Percentiles rank a stretch among this genome's conserved stretches.
phyloP scores from a whole-genome alignment of 2,329 filamentous ascomycete species.

The Curvularia spicifera region DNA sequence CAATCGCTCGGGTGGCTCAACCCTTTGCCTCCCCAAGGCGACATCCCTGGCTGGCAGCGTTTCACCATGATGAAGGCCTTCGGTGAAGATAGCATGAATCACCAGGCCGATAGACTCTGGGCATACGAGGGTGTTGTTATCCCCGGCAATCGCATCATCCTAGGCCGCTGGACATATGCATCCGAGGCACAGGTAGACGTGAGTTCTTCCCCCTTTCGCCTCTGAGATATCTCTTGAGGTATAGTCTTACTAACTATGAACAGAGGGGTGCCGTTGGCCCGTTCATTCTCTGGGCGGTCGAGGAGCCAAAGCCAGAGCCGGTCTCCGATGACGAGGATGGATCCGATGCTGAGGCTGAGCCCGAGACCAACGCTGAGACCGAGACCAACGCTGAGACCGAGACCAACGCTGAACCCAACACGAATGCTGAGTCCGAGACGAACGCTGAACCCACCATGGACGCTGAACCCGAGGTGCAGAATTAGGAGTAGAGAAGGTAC shows the following conservation, averaged over 20 bases:
- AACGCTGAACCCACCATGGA: too few species aligned
- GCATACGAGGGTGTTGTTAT: slow-evolving; percentile 58
- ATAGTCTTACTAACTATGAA: slow-evolving; percentile 14
- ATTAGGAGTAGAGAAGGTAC: too few species aligned
- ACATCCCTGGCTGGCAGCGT: slow-evolving; percentile 61
- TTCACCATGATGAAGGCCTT: slow-evolving; percentile 62
- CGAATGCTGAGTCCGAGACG: too few species aligned
- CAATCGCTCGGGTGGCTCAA: slow-evolving; percentile 58
- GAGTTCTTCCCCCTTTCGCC: slow-evolving; percentile 12
- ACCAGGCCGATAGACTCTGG: slow-evolving; percentile 51
- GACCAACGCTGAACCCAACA: too few species aligned
- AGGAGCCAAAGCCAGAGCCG: slow-evolving; percentile 17
- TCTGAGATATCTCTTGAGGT: too few species aligned
- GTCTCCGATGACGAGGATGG: neutral
- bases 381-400: too few species aligned
- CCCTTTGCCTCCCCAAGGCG: slow-evolving; percentile 54
- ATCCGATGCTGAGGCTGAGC: too few species aligned
- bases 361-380: too few species aligned
- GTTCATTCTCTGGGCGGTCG: slow-evolving; percentile 50
- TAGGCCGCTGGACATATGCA: slow-evolving; percentile 58
- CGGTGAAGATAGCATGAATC: slow-evolving; percentile 39
- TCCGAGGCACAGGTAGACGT: slow-evolving; percentile 32
- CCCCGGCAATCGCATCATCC: slow-evolving; percentile 55
- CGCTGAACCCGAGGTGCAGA: too few species aligned
- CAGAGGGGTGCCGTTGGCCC: slow-evolving; percentile 35